Base-by-base conservation (phyloP, 495 filamentous ascomycete genomes). In the Penicillium odoratum region DNA sequence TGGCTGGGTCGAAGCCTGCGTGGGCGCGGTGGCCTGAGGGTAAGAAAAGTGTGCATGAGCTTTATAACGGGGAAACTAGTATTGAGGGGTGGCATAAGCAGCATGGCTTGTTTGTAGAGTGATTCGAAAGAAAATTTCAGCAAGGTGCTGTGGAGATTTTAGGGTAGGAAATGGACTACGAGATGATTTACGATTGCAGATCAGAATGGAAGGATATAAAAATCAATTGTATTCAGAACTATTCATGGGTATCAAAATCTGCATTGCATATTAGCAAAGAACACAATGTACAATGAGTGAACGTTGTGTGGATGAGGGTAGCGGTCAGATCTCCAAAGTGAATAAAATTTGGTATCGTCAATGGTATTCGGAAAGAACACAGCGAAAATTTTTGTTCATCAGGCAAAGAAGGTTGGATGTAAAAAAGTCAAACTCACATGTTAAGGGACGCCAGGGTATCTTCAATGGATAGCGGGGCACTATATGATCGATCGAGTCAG, bases 301-400 rank as follows among this genome's bases (percentile, higher is more conserved):
- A 54, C 40, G 59, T 44, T 55, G 46, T 56, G 55, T 45, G 55
- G 56, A 63, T 65, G 53, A 57, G 50, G 49, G 55, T 53, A 53
- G 48, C 60, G 68, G 79, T 95, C 91, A 95, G 91, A 88, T 95
- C 91, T 93, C 91, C 90, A 93, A 95, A 88, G 88, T 93, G 89
- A 89, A 88, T 83, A 78, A 74, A 63, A 72, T 66, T 71, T 81
- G 74, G 83, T 82, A 90, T 90, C 80, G 87, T 88, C 90, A 82
- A 67, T 82, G 78, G 76, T 70, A 75, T 82, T 91, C 81, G 80
- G 88, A 79, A 88, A 86, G 83, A 89, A 89, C 85, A 88, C 86
- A 90, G 86, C 83, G 82, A 88, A 85, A 77, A 80, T 79, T 82
- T 79, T 79, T 81, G 69, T 70, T 92, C 86, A 88, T 83, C 85